These are phyloP conservation scores for Trichoderma asperellum DNA, from an alignment of 2,329 filamentous ascomycete species.

Conservation along the genomic window DNA sequence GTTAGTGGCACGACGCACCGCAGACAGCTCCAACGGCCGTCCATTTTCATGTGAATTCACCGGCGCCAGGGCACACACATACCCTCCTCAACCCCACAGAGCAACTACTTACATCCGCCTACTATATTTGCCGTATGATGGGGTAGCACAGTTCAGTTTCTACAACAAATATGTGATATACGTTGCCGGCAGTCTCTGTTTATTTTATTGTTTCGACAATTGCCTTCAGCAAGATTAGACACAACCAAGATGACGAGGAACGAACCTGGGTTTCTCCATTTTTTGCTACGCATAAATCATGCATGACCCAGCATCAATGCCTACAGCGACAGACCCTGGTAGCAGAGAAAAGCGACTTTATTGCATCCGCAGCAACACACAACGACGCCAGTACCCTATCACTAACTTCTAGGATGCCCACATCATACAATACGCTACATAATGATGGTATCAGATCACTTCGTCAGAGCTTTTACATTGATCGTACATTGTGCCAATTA, in stretches of 20 bases:
- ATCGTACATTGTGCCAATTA: not conserved
- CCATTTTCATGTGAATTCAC: conserved; percentile 22
- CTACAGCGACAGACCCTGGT: not conserved
- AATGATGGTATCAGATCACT: conserved; percentile 21
- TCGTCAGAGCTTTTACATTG: not conserved
- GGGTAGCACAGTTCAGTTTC: not conserved
- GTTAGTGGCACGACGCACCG: not conserved
- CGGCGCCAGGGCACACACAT: conserved; percentile 9
- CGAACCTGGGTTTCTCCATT: not conserved
- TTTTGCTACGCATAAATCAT: not conserved
- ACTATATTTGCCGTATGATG: not conserved
- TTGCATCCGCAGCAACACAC: conserved; percentile 14
- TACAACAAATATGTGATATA: not conserved
- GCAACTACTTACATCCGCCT: not conserved
- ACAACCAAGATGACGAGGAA: not conserved
- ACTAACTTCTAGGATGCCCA: conserved; percentile 12
- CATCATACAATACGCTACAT: conserved; percentile 23
- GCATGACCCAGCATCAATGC: not conserved
- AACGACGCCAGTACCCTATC: conserved; percentile 15
- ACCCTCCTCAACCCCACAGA: conserved; percentile 2
- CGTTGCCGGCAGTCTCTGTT: not conserved
- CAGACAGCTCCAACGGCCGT: not conserved
- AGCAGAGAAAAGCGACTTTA: conserved; percentile 19
- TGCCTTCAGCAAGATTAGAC: not conserved
- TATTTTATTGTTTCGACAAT: not conserved